These are phyloP conservation scores for Avena sativa DNA, from an alignment of 176 grass and related monocot species.

Conservation along the genomic window DNA sequence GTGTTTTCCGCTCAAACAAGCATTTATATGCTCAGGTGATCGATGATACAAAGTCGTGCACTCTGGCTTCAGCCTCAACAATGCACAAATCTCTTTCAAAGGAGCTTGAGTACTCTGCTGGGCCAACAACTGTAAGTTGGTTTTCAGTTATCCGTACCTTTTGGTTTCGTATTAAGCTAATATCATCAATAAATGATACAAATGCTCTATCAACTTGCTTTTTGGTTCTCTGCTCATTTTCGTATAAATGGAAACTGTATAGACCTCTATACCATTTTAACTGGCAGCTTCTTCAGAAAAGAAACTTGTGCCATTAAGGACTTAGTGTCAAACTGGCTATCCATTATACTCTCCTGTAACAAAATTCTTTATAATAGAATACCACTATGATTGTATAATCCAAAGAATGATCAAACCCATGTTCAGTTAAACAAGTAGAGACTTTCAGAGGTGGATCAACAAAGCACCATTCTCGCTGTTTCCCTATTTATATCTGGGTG, in stretches of 20 bases:
- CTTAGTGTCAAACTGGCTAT: background rate
- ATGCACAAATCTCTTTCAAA: slow-evolving; percentile 83
- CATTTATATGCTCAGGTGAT: slow-evolving; percentile 95
- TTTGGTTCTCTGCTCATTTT: background rate
- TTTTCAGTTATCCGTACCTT: background rate
- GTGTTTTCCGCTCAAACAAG: slow-evolving; percentile 81
- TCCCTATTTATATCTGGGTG: background rate
- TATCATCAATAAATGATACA: background rate
- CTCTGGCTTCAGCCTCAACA: slow-evolving; percentile 84
- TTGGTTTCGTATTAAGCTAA: background rate
- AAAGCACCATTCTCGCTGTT: background rate
- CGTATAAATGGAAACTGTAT: background rate
- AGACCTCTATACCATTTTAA: background rate
- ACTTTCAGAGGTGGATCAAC: background rate
- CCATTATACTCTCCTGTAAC: too few relatives aligned
- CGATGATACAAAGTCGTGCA: slow-evolving; percentile 90
- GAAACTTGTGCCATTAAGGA: background rate
- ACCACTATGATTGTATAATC: background rate
- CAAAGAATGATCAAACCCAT: background rate
- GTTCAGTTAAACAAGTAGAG: background rate
- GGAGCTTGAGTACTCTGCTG: slow-evolving; percentile 70
- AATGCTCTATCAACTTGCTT: background rate
- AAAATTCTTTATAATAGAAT: background rate
- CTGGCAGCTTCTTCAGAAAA: background rate
- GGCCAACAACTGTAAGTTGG: slow-evolving; percentile 89